A percentile compares a stretch with the other conserved stretches of the same genome.
phyloP scores from a whole-genome alignment of 768 basidiomycete species.

The Tricholoma hemisulphureum region DNA sequence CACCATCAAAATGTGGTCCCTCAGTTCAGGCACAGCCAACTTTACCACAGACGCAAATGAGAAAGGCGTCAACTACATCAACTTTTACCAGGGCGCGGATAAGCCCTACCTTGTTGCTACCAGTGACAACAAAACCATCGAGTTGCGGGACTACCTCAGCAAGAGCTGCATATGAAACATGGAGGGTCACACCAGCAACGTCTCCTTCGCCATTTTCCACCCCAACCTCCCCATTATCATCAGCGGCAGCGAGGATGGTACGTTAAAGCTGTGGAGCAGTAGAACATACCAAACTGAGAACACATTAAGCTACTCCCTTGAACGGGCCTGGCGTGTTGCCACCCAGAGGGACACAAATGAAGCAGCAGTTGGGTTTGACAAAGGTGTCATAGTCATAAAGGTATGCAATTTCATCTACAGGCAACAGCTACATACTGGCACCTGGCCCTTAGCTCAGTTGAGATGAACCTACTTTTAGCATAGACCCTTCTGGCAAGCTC shows the following conservation, averaged over 20 bases:
- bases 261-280: constrained; percentile 97
- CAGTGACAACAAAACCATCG: too few relatives aligned
- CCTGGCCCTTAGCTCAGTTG: constrained; percentile 68
- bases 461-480: constrained; percentile 95
- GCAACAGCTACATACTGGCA: neutral
- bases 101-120: too few relatives aligned
- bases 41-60: too few relatives aligned
- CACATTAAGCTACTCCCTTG: constrained; percentile 91
- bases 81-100: too few relatives aligned
- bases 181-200: too few relatives aligned
- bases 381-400: constrained; percentile 94
- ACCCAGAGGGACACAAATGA: constrained; percentile 84
- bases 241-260: constrained; percentile 95
- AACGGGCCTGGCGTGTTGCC: constrained; percentile 92
- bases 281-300: constrained; percentile 92
- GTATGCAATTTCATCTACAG: constrained; percentile 34
- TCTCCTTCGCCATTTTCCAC: too few relatives aligned
- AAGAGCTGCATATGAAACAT: too few relatives aligned
- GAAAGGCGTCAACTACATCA: too few relatives aligned
- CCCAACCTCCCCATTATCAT: constrained; percentile 89
- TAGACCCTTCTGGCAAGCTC: constrained; percentile 94
- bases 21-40: too few relatives aligned
- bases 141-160: too few relatives aligned
- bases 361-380: constrained; percentile 93
- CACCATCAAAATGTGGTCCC: constrained; percentile 97